phyloP scores from a whole-genome alignment of 2,329 filamentous ascomycete species.

The Aspergillus uvarum region DNA sequence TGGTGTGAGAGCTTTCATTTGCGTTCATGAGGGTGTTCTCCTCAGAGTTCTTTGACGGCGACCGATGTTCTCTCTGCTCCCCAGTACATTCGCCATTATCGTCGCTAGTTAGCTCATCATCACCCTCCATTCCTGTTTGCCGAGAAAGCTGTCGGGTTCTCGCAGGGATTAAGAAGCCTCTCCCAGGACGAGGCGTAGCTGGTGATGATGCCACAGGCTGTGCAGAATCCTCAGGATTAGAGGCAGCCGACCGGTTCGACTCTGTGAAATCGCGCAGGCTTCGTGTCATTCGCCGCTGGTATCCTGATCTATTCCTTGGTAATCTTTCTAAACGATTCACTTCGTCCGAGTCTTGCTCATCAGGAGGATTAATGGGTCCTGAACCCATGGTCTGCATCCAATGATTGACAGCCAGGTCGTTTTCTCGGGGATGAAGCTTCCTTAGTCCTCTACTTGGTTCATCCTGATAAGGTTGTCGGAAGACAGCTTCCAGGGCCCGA shows the following conservation, averaged over 20 bases:
- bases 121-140: slow-evolving; percentile 80
- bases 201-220: slow-evolving; percentile 33
- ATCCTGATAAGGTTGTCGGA: slow-evolving; percentile 67
- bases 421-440: slow-evolving; percentile 65
- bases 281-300: slow-evolving; percentile 33
- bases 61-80: slow-evolving; percentile 17
- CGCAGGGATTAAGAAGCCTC: slow-evolving; percentile 28
- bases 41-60: slow-evolving; percentile 19
- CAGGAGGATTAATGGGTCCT: slow-evolving; percentile 56
- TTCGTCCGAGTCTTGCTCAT: slow-evolving; percentile 60
- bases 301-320: slow-evolving; percentile 52
- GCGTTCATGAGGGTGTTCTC: slow-evolving; percentile 15
- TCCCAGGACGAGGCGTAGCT: slow-evolving; percentile 37
- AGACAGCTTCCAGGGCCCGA: slow-evolving; percentile 85
- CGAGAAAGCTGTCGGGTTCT: slow-evolving; percentile 48
- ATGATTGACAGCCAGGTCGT: slow-evolving; percentile 76
- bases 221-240: slow-evolving; percentile 55
- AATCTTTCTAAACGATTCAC: slow-evolving; percentile 58
- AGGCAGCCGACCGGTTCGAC: slow-evolving; percentile 54
- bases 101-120: slow-evolving; percentile 84
- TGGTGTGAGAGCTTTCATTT: slow-evolving; percentile 24
- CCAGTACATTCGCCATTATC: slow-evolving; percentile 60
- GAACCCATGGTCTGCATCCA: slow-evolving; percentile 77
- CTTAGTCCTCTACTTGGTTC: slow-evolving; percentile 61
- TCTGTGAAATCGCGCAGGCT: slow-evolving; percentile 50